A percentile compares a stretch with the other conserved stretches of the same genome.
Conservation (phyloP, 306 rosid species). For the Casuarina equisetifolia region DNA sequence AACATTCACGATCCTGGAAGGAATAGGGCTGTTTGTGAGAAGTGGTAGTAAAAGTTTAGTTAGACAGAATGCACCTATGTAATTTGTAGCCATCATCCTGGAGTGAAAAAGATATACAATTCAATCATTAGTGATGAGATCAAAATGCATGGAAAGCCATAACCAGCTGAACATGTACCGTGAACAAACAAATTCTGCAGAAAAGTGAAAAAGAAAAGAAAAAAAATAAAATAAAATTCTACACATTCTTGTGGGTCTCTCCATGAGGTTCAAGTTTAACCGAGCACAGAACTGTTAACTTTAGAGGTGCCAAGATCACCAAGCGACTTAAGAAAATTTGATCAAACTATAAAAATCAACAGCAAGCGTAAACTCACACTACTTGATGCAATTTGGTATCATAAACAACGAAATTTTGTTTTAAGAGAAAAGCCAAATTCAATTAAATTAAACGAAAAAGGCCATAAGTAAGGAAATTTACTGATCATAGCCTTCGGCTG, state of each 20-base stretch:
- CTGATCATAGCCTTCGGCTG: conserved; percentile 80
- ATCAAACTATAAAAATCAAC: conserved; percentile 7
- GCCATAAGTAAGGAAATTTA: conserved; percentile 35
- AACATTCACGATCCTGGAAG: conserved; percentile 82
- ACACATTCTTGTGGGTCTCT: conserved; percentile 1
- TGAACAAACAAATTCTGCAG: neutral
- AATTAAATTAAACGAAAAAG: neutral
- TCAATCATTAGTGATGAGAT: neutral
- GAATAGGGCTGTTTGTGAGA: conserved; percentile 62
- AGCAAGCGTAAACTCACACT: conserved; percentile 23
- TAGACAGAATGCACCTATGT: conserved; percentile 72
- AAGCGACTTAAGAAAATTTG: conserved; percentile 3
- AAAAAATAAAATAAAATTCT: conserved; percentile 17
- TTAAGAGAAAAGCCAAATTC: neutral
- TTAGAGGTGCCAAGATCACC: conserved; percentile 6
- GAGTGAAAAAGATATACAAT: conserved; percentile 14
- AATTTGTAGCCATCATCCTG: conserved; percentile 89
- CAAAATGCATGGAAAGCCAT: neutral
- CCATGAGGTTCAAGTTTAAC: conserved; percentile 19
- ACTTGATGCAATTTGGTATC: conserved; percentile 7
- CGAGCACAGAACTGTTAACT: conserved; percentile 7
- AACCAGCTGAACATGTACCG: neutral
- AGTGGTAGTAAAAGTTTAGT: conserved; percentile 68
- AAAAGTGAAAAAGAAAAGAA: neutral
- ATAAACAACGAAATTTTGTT: conserved; percentile 9